Percentiles rank a stretch among this genome's conserved stretches.
phyloP scores from a whole-genome alignment of 371 early-diverging fungal species.

The Synchytrium microbalum region DNA sequence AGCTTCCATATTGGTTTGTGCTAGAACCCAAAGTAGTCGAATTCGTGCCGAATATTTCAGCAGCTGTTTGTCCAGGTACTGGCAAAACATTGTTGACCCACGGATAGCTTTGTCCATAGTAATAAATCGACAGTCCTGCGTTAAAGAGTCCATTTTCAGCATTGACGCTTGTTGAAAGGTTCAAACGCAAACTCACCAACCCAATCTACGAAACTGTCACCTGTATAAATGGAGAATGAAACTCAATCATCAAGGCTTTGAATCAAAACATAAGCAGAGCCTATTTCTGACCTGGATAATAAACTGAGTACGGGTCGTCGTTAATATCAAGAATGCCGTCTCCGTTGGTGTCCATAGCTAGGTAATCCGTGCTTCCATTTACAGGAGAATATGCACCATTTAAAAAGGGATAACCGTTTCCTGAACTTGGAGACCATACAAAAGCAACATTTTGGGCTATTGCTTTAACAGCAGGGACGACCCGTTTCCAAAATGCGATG shows the following conservation, averaged over 20 bases:
- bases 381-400: background rate
- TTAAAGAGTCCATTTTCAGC: too few relatives aligned
- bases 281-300: background rate
- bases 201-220: constrained; percentile 29
- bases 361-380: background rate
- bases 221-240: background rate
- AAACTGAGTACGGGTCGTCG: background rate
- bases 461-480: background rate
- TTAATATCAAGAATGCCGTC: background rate
- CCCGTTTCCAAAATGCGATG: background rate
- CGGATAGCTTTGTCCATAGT: constrained; percentile 17
- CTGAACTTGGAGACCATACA: background rate
- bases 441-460: background rate
- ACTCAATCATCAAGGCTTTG: background rate
- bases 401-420: background rate
- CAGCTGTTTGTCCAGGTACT: constrained; percentile 9
- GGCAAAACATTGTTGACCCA: constrained; percentile 11
- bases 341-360: background rate
- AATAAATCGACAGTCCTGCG: constrained; percentile 19
- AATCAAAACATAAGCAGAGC: background rate
- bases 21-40: too few relatives aligned
- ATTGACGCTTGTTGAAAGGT: too few relatives aligned
- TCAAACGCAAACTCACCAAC: too few relatives aligned
- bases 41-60: constrained; percentile 3
- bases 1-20: background rate